Conservation (phyloP, 306 rosid species). For the Quercus agrifolia region DNA sequence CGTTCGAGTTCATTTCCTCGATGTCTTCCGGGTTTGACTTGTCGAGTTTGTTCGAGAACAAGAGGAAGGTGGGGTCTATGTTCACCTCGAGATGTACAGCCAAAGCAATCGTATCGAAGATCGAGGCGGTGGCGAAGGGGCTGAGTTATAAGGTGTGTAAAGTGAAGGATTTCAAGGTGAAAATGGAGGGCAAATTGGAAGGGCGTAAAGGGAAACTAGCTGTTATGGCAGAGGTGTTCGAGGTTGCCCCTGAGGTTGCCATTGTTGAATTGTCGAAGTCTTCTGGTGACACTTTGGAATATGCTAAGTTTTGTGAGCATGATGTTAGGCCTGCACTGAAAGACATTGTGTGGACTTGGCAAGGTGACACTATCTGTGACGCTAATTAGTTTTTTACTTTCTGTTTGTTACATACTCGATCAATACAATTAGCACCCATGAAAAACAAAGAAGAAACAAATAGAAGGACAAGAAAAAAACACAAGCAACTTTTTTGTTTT, state of each 20-base stretch:
- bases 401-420: neutral
- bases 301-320: conserved; percentile 58
- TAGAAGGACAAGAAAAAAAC: neutral
- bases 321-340: conserved; percentile 66
- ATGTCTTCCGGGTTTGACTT: conserved; percentile 82
- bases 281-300: conserved; percentile 74
- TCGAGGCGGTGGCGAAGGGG: conserved; percentile 51
- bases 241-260: conserved; percentile 71
- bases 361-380: conserved; percentile 45
- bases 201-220: conserved; percentile 59
- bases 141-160: conserved; percentile 40
- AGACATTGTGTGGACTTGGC: conserved; percentile 91
- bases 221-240: conserved; percentile 68
- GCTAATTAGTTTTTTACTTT: neutral
- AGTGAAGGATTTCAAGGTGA: conserved; percentile 53
- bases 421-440: neutral
- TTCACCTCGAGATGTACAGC: conserved; percentile 67
- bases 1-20: conserved; percentile 67
- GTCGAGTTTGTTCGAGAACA: conserved; percentile 62
- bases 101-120: conserved; percentile 48
- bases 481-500: neutral
- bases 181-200: conserved; percentile 43
- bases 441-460: neutral
- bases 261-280: conserved; percentile 71
- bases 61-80: conserved; percentile 43